phyloP scores from a whole-genome alignment of 768 basidiomycete genomes.

The Kwoniella sp. region DNA sequence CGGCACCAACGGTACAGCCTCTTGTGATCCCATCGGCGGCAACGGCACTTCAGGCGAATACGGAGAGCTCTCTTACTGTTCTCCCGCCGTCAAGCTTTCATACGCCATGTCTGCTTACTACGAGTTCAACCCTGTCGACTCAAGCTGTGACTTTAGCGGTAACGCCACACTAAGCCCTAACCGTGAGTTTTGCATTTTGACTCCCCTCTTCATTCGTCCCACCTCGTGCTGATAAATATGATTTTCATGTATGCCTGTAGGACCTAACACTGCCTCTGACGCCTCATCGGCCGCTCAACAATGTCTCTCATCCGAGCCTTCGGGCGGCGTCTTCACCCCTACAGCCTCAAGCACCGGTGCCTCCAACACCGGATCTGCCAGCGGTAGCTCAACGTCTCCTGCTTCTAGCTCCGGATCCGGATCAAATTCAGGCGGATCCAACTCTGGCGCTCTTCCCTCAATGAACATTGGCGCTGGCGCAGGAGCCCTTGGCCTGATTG shows the following conservation, averaged over 20 bases:
- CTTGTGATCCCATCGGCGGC: slow-evolving; percentile 70
- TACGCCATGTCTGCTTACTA: slow-evolving; percentile 81
- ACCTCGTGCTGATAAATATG: neutral
- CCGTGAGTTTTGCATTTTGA: slow-evolving; percentile 49
- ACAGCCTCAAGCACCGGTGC: slow-evolving; percentile 10
- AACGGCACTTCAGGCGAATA: slow-evolving; percentile 76
- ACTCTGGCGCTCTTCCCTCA: neutral
- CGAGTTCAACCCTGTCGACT: slow-evolving; percentile 64
- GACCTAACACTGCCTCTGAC: slow-evolving; percentile 52
- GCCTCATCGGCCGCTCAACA: slow-evolving; percentile 47
- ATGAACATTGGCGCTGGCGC: neutral
- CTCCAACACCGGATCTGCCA: slow-evolving; percentile 1
- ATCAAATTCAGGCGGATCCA: neutral
- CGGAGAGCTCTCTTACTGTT: slow-evolving; percentile 74
- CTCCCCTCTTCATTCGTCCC: neutral
- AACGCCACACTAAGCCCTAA: slow-evolving; percentile 68
- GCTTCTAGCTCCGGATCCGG: slow-evolving; percentile 1
- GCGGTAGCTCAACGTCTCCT: slow-evolving; percentile 1
- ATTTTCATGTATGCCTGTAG: slow-evolving; percentile 18
- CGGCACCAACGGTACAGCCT: slow-evolving; percentile 59
- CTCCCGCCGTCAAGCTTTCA: slow-evolving; percentile 78
- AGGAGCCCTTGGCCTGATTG: neutral
- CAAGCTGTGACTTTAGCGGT: slow-evolving; percentile 76
- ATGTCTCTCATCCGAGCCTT: slow-evolving; percentile 47
- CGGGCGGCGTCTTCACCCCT: slow-evolving; percentile 50